phyloP scores from a whole-genome alignment of 192 early-diverging fungal species.

The Backusella parvicylindrica region DNA sequence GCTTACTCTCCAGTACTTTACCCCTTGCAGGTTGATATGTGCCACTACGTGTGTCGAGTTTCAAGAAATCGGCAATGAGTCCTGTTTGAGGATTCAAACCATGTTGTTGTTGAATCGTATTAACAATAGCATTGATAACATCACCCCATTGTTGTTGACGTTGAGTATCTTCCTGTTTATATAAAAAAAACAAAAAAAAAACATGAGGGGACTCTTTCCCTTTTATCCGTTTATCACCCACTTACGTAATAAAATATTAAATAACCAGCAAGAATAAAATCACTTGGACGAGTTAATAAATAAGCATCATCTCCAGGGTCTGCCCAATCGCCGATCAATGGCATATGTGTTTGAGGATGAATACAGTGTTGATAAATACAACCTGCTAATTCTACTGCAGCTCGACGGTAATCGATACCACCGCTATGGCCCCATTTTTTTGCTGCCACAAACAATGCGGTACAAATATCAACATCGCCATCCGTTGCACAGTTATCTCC shows the following conservation, averaged over 20 bases:
- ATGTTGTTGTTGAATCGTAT: slow-evolving; percentile 35
- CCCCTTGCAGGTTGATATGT: slow-evolving; percentile 34
- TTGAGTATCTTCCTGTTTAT: slow-evolving; percentile 39
- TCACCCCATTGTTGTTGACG: slow-evolving; percentile 39
- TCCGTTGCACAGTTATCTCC: slow-evolving; percentile 51
- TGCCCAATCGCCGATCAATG: slow-evolving; percentile 51
- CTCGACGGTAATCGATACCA: slow-evolving; percentile 41
- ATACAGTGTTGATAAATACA: slow-evolving; percentile 50
- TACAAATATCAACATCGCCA: slow-evolving; percentile 53
- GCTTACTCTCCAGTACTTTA: slow-evolving; percentile 47
- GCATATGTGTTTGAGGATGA: slow-evolving; percentile 46
- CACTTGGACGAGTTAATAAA: slow-evolving; percentile 45
- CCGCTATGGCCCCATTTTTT: slow-evolving; percentile 42
- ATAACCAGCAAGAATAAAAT: slow-evolving; percentile 51
- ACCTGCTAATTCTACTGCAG: slow-evolving; percentile 38
- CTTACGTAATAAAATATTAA: slow-evolving; percentile 45
- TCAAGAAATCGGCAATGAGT: slow-evolving; percentile 51
- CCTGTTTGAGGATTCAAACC: slow-evolving; percentile 42
- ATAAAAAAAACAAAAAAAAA: not conserved
- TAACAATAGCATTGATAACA: slow-evolving; percentile 45
- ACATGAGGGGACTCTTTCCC: not conserved
- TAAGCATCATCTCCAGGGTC: slow-evolving; percentile 41
- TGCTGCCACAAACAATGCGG: slow-evolving; percentile 47
- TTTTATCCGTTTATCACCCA: not conserved
- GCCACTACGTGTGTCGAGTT: slow-evolving; percentile 29